phyloP scores from a whole-genome alignment of 495 filamentous ascomycete species.

The Neurospora sp. region DNA sequence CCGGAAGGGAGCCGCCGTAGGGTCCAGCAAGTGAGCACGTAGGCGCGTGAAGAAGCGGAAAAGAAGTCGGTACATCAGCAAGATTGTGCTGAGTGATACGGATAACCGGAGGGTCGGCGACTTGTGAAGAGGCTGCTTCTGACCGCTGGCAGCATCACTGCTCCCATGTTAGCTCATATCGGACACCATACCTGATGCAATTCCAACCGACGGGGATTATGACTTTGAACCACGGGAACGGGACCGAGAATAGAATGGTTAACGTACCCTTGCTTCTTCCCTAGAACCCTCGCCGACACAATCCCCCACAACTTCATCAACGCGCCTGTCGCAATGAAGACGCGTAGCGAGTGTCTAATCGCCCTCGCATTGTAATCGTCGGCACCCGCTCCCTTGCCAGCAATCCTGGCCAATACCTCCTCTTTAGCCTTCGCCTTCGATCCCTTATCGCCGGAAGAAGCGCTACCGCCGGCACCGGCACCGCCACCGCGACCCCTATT shows the following conservation, averaged over 20 bases:
- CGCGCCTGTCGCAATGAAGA: conserved; percentile 61
- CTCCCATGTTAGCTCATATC: not conserved
- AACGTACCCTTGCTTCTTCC: conserved; percentile 36
- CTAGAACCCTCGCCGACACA: conserved; percentile 37
- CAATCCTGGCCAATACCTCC: conserved; percentile 1
- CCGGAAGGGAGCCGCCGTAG: conserved; percentile 66
- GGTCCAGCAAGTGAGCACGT: conserved; percentile 64
- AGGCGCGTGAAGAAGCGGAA: conserved; percentile 82
- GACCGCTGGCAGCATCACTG: not conserved
- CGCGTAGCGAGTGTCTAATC: conserved; percentile 63
- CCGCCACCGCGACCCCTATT: conserved; percentile 1
- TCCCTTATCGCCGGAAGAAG: not conserved
- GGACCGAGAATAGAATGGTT: not conserved
- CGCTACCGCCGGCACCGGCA: not conserved
- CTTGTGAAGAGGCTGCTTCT: conserved; percentile 49
- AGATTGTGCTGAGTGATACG: conserved; percentile 68
- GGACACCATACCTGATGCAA: not conserved
- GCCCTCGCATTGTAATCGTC: conserved; percentile 74
- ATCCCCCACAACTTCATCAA: conserved; percentile 60
- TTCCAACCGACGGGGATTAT: not conserved
- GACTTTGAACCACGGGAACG: not conserved
- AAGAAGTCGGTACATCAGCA: conserved; percentile 79
- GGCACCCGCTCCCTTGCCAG: conserved; percentile 5
- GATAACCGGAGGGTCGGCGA: conserved; percentile 69
- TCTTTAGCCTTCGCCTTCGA: conserved; percentile 14